Evolutionary conservation across 2,329 filamentous ascomycete species (phyloP).

Genomic region (Tolypocladium endophyticum): DNA sequence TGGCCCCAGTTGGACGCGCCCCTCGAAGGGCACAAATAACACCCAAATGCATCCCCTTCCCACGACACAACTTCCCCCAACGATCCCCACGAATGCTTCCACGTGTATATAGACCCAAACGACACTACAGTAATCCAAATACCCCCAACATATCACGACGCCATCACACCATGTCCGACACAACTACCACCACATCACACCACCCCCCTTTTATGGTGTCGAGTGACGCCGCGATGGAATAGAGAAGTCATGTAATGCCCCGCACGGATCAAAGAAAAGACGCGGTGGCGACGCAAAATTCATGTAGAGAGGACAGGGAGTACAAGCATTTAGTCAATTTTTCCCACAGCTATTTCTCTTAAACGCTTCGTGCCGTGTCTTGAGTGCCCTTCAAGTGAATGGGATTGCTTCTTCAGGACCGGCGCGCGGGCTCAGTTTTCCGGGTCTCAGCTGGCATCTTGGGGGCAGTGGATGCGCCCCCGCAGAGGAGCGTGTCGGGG

Average conservation of each 20-base stretch:
- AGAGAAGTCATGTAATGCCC: constrained; percentile 31
- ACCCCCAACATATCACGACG: constrained; percentile 19
- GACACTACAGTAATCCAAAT: constrained; percentile 28
- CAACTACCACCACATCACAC: constrained; percentile 1
- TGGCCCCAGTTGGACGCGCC: background rate
- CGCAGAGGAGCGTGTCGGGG: background rate
- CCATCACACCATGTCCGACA: constrained; percentile 10
- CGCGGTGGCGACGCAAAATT: constrained; percentile 26
- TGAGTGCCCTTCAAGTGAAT: constrained; percentile 24
- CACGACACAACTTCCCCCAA: constrained; percentile 20
- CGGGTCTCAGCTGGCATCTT: background rate
- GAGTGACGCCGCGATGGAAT: constrained; percentile 23
- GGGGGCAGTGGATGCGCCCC: background rate
- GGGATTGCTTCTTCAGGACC: constrained; percentile 10
- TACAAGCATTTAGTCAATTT: constrained; percentile 18
- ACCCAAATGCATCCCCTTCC: constrained; percentile 7
- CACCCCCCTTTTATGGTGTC: constrained; percentile 11
- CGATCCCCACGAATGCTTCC: constrained; percentile 25
- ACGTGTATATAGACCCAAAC: constrained; percentile 27
- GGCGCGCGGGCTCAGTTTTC: background rate
- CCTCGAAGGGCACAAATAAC: background rate
- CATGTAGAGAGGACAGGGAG: constrained; percentile 31
- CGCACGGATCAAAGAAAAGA: constrained; percentile 16
- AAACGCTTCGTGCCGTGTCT: constrained; percentile 8
- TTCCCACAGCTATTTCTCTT: constrained; percentile 11